Evolutionary conservation across 2,329 filamentous ascomycete genomes (phyloP), one percentile per base, ranked within the genome.

Genomic region (Pyricularia sp.): DNA sequence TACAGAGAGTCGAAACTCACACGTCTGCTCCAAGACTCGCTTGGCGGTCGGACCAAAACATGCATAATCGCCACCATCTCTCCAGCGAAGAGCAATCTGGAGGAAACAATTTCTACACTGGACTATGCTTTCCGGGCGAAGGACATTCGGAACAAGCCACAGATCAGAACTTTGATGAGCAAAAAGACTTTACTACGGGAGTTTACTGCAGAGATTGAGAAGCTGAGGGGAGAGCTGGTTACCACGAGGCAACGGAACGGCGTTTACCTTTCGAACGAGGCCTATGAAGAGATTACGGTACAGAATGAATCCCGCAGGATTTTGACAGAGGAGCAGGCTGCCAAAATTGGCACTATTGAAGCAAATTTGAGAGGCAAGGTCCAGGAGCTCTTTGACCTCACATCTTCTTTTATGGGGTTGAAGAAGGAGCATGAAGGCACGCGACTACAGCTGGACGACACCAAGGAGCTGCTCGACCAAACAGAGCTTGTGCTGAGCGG

Each of bases 11-110:
- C 95, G 2, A 99, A 99, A 78, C 87, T 99, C 75, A 99, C 95
- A 2, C 88, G 95, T 25, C 82, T 99, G 4, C 83, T 99, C 25
- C 96, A 99, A 88, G 96, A 99, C 77, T 99, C 96, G 0, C 86
- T 99, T 0, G 95, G 95, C 71, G 95, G 95, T 3, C 88, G 91
- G 68, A 99, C 96, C 1, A 99, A 99, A 77, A 99, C 95, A 0
- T 99, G 95, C 81, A 99, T 99, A 73, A 98, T 99, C 75, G 95
- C 95, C 6, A 99, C 95, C 0, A 86, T 99, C 59, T 98, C 95
- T 2, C 94, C 95, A 0, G 93, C 94, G 9, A 96, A 95, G 79
- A 94, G 90, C 79, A 99, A 98, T 74, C 83, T 99, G 1, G 95
- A 99, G 76, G 95, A 99, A 79, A 99, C 96, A 0, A 98, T 99